Conservation (phyloP, 495 filamentous ascomycete genomes). For the Penicillium riverlandense region DNA sequence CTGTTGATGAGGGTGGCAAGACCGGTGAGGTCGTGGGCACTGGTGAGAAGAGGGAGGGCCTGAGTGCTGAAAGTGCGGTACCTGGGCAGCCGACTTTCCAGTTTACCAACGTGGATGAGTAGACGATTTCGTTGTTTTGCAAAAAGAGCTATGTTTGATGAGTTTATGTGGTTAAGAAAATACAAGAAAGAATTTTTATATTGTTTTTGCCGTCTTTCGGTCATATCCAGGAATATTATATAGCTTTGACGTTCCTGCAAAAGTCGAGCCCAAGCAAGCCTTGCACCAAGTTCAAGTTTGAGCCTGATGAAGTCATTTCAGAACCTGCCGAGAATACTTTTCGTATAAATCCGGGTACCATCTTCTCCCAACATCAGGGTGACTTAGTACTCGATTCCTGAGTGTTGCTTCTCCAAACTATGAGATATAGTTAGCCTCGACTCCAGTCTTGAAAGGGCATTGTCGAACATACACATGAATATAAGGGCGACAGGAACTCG, state of each 20-base stretch:
- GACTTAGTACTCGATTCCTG: constrained; percentile 80
- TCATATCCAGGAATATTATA: no score
- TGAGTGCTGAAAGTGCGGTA: constrained; percentile 59
- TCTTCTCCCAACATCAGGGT: constrained; percentile 80
- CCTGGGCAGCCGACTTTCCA: constrained; percentile 73
- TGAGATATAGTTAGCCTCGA: no score
- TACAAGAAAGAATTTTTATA: not conserved
- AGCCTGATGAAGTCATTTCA: constrained; percentile 2
- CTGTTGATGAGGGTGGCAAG: constrained; percentile 65
- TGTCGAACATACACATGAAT: constrained; percentile 27
- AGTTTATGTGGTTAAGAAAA: not conserved
- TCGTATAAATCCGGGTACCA: constrained; percentile 72
- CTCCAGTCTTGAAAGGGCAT: no score
- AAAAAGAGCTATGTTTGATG: not conserved
- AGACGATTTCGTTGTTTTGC: constrained; percentile 1
- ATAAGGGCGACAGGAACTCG: constrained; percentile 35
- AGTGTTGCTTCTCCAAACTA: constrained; percentile 44
- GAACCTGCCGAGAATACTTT: constrained; percentile 23
- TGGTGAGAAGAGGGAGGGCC: constrained; percentile 49
- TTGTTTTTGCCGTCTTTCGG: no score
- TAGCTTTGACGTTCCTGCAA: no score
- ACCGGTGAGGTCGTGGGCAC: constrained; percentile 47
- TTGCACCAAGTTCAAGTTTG: no score
- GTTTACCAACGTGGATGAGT: constrained; percentile 63
- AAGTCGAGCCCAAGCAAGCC: no score